Percentiles rank a stretch among this genome's conserved stretches.
phyloP scores from a whole-genome alignment of 345 rosid genomes.

The Rhizophora apiculata region DNA sequence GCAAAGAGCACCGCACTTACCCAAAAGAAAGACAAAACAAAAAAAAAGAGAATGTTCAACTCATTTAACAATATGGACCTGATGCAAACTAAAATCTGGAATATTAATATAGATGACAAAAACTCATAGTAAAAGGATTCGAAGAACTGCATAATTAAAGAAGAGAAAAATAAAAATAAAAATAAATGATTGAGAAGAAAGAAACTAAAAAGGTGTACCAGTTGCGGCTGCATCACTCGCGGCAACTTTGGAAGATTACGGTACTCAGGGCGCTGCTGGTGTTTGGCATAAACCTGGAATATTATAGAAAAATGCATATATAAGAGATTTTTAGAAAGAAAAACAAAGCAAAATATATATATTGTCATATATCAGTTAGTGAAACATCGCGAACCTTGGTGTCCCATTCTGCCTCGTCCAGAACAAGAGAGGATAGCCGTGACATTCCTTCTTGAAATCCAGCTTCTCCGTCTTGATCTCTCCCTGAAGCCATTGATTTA shows the following conservation, averaged over 20 bases:
- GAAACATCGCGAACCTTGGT: constrained; percentile 10
- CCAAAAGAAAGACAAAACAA: too few relatives aligned
- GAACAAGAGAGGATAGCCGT: constrained; percentile 50
- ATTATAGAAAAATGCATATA: not conserved
- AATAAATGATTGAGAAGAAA: not conserved
- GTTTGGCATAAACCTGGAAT: constrained; percentile 18
- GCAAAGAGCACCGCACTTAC: too few relatives aligned
- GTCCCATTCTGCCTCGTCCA: constrained; percentile 42
- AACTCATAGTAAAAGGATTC: too few relatives aligned
- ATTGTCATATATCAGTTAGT: too few relatives aligned
- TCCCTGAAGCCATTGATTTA: not conserved
- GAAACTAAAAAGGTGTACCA: constrained; percentile 9
- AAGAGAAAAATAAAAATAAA: too few relatives aligned
- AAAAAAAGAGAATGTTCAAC: too few relatives aligned
- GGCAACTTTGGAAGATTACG: constrained; percentile 21
- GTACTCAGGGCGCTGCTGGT: constrained; percentile 6
- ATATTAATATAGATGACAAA: too few relatives aligned
- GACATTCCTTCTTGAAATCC: constrained; percentile 47
- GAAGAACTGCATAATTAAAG: too few relatives aligned
- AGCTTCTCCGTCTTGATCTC: constrained; percentile 35
- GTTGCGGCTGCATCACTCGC: constrained; percentile 11
- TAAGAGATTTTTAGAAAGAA: not conserved
- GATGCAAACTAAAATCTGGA: too few relatives aligned
- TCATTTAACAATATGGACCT: too few relatives aligned
- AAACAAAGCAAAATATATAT: not conserved